phyloP scores from a whole-genome alignment of 116 monocot genomes.

The Iris pallida region DNA sequence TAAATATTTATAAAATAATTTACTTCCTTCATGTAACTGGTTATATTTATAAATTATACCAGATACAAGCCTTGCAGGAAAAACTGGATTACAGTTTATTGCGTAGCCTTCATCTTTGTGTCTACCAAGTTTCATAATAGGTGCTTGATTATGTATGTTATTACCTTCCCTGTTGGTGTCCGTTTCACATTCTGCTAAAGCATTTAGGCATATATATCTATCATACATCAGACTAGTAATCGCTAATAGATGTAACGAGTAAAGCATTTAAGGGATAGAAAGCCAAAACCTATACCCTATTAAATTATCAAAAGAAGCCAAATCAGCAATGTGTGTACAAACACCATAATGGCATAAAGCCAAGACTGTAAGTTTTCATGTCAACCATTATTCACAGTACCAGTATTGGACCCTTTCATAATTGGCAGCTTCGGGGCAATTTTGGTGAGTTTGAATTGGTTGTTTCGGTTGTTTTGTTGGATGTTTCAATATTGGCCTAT shows the following conservation, averaged over 20 bases:
- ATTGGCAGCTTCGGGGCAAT: too few relatives aligned
- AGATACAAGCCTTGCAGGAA: slow-evolving; percentile 76
- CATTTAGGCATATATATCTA: slow-evolving; percentile 14
- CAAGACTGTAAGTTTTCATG: too few relatives aligned
- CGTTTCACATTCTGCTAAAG: slow-evolving; percentile 58
- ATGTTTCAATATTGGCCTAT: too few relatives aligned
- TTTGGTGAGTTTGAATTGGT: too few relatives aligned
- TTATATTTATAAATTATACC: slow-evolving; percentile 31
- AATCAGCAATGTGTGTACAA: too few relatives aligned
- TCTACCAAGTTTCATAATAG: slow-evolving; percentile 54
- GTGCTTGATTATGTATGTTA: slow-evolving; percentile 29
- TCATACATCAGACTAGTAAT: not conserved
- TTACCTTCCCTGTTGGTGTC: slow-evolving; percentile 31
- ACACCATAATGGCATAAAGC: too few relatives aligned
- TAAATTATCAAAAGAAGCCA: not conserved
- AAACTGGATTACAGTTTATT: slow-evolving; percentile 80
- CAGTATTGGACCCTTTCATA: too few relatives aligned
- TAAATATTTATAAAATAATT: not conserved
- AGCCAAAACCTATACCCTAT: not conserved
- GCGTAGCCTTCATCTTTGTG: slow-evolving; percentile 80
- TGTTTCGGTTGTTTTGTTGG: too few relatives aligned
- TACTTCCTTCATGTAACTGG: not conserved
- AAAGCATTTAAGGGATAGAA: not conserved
- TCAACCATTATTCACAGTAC: too few relatives aligned
- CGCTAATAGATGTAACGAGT: too few relatives aligned